phyloP scores from a whole-genome alignment of 805 yeast genomes.

The Spencermartinsiella europaea region DNA sequence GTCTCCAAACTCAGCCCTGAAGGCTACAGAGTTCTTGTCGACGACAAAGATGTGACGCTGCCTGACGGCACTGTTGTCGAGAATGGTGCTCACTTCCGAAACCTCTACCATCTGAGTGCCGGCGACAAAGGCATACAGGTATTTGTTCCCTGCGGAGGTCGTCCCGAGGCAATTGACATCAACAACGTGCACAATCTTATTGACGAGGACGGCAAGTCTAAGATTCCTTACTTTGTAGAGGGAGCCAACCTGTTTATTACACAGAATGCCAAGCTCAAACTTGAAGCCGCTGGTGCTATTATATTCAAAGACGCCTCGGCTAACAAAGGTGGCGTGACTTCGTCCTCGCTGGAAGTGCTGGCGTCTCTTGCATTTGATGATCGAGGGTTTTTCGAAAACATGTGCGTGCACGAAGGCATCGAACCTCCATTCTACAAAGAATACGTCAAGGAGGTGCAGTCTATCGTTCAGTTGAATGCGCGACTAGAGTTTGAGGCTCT shows the following conservation, averaged over 20 bases:
- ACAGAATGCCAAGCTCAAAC: constrained; percentile 81
- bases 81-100: constrained; percentile 86
- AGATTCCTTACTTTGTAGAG: constrained; percentile 86
- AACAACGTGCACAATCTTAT: constrained; percentile 70
- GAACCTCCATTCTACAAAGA: constrained; percentile 70
- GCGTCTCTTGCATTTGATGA: constrained; percentile 92
- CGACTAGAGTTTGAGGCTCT: constrained; percentile 77
- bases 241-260: constrained; percentile 97
- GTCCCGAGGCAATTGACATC: constrained; percentile 93
- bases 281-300: constrained; percentile 82
- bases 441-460: constrained; percentile 84
- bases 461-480: constrained; percentile 71
- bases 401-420: constrained; percentile 54
- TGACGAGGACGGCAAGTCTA: constrained; percentile 70
- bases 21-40: constrained; percentile 82
- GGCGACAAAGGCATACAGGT: constrained; percentile 64
- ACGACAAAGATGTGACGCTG: constrained; percentile 70
- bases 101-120: constrained; percentile 77
- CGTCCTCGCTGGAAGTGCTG: constrained; percentile 90
- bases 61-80: constrained; percentile 74
- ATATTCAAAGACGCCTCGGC: constrained; percentile 95
- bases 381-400: constrained; percentile 67
- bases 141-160: constrained; percentile 98
- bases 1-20: constrained; percentile 55
- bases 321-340: constrained; percentile 97